Conservation (phyloP, 805 yeast genomes). For the Candida easanensis region DNA sequence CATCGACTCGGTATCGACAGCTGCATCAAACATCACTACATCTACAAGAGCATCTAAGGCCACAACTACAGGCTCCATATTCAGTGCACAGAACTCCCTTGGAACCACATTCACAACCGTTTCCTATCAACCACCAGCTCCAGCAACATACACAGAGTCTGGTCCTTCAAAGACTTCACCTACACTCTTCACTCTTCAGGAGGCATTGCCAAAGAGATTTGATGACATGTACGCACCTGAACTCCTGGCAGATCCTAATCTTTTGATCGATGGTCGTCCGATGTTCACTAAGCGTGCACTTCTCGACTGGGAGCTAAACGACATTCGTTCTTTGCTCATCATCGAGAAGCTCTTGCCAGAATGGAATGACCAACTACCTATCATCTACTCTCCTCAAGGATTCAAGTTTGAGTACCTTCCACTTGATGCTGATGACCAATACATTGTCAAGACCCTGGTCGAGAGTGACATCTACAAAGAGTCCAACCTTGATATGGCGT, state of each 20-base stretch:
- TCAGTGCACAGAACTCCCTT: constrained; percentile 21
- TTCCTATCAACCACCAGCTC: constrained; percentile 10
- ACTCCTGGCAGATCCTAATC: constrained; percentile 40
- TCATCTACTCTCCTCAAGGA: constrained; percentile 31
- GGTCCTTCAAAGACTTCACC: constrained; percentile 1
- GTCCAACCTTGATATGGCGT: constrained; percentile 51
- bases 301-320: constrained; percentile 71
- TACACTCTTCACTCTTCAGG: constrained; percentile 35
- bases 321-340: constrained; percentile 60
- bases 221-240: constrained; percentile 59
- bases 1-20: constrained; percentile 16
- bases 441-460: constrained; percentile 47
- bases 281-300: constrained; percentile 58
- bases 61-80: constrained; percentile 16
- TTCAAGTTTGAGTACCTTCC: constrained; percentile 54
- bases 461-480: constrained; percentile 65
- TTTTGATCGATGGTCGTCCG: constrained; percentile 58
- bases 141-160: constrained; percentile 4
- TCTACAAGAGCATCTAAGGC: constrained; percentile 7
- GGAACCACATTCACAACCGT: constrained; percentile 18
- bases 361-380: constrained; percentile 55
- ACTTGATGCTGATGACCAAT: constrained; percentile 48
- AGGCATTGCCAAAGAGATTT: constrained; percentile 52
- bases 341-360: constrained; percentile 43
- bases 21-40: constrained; percentile 5